phyloP scores from a whole-genome alignment of 2,329 filamentous ascomycete genomes.

The Ilyonectria sp. region DNA sequence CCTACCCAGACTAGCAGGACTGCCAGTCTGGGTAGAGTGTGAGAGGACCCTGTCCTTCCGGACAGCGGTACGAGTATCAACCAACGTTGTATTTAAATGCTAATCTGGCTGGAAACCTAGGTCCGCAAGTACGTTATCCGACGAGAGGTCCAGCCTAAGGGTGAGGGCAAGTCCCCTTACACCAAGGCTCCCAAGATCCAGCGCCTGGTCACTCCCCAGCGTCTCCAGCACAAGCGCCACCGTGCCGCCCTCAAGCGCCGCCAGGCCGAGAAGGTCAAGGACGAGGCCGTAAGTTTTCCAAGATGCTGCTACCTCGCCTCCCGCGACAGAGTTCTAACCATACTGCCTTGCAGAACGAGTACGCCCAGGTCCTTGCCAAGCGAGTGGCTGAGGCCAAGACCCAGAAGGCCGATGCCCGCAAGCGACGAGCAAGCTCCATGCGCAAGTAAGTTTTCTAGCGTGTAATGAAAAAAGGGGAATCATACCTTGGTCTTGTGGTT shows the following conservation, averaged over 20 bases:
- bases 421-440: constrained; percentile 97
- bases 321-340: constrained; percentile 48
- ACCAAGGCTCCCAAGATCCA: constrained; percentile 99
- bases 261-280: constrained; percentile 96
- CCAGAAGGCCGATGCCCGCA: constrained; percentile 93
- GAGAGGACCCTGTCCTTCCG: constrained; percentile 59
- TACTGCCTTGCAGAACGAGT: constrained; percentile 84
- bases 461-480: constrained; percentile 54
- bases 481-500: constrained; percentile 57
- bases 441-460: constrained; percentile 77
- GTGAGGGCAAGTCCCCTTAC: constrained; percentile 97
- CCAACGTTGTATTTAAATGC: constrained; percentile 46
- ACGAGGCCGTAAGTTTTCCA: constrained; percentile 87
- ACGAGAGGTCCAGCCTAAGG: constrained; percentile 97
- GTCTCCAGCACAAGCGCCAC: constrained; percentile 99
- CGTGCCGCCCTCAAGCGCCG: constrained; percentile 98
- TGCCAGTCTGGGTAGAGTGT: constrained; percentile 72
- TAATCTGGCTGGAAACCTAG: constrained; percentile 67
- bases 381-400: constrained; percentile 97
- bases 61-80: constrained; percentile 45
- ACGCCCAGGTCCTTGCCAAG: constrained; percentile 95
- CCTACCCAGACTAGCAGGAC: constrained; percentile 73
- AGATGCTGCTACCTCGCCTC: fast-evolving
- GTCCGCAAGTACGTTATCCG: constrained; percentile 99
- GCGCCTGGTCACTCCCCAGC: constrained; percentile 98